phyloP scores from a whole-genome alignment of 2,329 filamentous ascomycete genomes.

The Ascochyta lentis region DNA sequence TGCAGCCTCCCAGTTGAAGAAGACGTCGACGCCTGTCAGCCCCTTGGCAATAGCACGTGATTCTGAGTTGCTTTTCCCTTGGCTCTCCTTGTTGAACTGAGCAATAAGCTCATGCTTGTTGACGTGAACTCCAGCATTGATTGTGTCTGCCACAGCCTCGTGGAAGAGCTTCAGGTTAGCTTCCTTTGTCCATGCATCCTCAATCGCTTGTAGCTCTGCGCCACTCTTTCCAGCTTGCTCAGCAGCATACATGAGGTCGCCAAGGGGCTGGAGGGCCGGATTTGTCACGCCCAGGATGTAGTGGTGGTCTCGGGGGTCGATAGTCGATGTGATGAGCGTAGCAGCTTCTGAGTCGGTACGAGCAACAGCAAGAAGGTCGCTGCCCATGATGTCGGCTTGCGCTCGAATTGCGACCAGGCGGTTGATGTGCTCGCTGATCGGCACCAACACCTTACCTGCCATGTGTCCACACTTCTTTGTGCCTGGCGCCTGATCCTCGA shows the following conservation, averaged over 20 bases:
- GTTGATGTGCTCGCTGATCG: conserved; percentile 98
- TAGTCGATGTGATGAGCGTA: conserved; percentile 94
- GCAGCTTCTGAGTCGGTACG: conserved; percentile 97
- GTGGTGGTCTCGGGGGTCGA: conserved; percentile 91
- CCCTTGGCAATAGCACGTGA: conserved; percentile 78
- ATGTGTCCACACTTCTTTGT: conserved; percentile 99
- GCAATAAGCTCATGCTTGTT: conserved; percentile 73
- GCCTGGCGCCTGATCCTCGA: conserved; percentile 96
- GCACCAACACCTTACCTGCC: conserved; percentile 97
- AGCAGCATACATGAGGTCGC: conserved; percentile 88
- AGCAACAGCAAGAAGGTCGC: conserved; percentile 87
- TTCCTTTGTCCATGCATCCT: conserved; percentile 83
- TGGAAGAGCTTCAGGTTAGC: conserved; percentile 87
- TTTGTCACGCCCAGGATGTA: conserved; percentile 94
- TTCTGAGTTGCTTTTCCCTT: conserved; percentile 87
- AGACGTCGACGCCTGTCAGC: conserved; percentile 79
- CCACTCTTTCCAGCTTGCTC: conserved; percentile 83
- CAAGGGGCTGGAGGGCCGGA: conserved; percentile 79
- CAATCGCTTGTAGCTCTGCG: conserved; percentile 82
- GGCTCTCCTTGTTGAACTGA: conserved; percentile 70
- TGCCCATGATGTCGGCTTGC: conserved; percentile 98
- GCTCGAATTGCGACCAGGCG: conserved; percentile 94
- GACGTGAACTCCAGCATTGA: conserved; percentile 70
- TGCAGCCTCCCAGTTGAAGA: conserved; percentile 95
- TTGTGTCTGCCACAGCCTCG: conserved; percentile 84